Percentiles rank a stretch among this genome's conserved stretches.
These are phyloP conservation scores for Albugo laibachii DNA, from an alignment of 352 stramenopile species.

Conservation along the genomic window DNA sequence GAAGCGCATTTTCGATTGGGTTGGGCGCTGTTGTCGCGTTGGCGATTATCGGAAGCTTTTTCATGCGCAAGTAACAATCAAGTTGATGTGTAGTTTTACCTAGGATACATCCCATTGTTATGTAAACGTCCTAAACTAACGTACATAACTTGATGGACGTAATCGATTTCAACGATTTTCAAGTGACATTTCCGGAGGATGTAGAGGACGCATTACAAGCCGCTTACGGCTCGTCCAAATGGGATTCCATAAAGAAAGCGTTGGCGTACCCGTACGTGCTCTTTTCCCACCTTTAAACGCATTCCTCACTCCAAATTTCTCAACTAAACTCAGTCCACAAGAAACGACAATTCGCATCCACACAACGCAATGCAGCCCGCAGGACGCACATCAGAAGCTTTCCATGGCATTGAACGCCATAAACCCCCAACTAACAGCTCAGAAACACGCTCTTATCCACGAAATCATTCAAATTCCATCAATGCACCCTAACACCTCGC, in stretches of 20 bases:
- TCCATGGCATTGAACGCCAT: constrained; percentile 24
- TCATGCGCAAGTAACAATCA: no score
- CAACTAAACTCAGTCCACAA: constrained; percentile 14
- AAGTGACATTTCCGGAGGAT: constrained; percentile 37
- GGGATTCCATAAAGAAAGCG: constrained; percentile 48
- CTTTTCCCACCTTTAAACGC: constrained; percentile 1
- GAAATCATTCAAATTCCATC: constrained; percentile 20
- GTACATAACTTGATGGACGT: no score
- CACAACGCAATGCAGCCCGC: constrained; percentile 29
- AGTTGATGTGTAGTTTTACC: no score
- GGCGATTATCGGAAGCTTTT: no score
- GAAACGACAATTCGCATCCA: constrained; percentile 72
- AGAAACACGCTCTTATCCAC: constrained; percentile 15
- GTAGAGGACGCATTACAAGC: constrained; percentile 37
- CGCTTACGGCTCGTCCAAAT: constrained; percentile 42
- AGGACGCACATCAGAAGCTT: constrained; percentile 29
- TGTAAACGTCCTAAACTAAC: no score
- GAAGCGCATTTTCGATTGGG: no score
- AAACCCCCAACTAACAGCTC: constrained; percentile 27
- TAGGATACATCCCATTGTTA: no score
- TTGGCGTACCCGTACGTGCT: constrained; percentile 34
- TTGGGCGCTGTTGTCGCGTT: no score
- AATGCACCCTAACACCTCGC: background rate
- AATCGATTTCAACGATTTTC: constrained; percentile 27
- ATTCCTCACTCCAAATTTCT: constrained; percentile 2